Evolutionary conservation across 2,329 filamentous ascomycete genomes (phyloP), one percentile per base, ranked within the genome.

Genomic region (Zymoseptoria tritici): DNA sequence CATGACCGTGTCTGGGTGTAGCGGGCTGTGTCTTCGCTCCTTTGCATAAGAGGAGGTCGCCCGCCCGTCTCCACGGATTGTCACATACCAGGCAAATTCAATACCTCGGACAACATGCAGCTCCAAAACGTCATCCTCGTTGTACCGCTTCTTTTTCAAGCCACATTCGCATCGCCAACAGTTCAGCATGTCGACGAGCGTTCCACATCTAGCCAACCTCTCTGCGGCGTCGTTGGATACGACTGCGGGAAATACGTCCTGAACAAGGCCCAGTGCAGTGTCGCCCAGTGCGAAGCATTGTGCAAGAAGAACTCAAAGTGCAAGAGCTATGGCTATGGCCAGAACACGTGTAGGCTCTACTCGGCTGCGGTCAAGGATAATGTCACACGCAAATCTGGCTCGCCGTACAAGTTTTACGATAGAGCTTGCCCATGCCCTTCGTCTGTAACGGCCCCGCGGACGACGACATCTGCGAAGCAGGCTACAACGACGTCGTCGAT

Each of bases 241-340:
- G 36, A 46, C 36, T 46, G 36, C 16, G 36, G 36, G 36, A 46
- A 16, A 7, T 46, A 46, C 36, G 16, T 46, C 13, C 4, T 46
- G 36, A 46, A 4, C 36, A 46, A 46, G 16, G 36, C 13, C 36
- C 36, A 46, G 16, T 46, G 36, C 36, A 46, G 13, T 46, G 36
- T 46, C 36, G 36, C 36, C 36, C 36, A 46, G 36, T 16, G 36
- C 16, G 36, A 46, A n/a, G 21, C 26, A 21, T 55, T 36, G 26
- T 55, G 53, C 26, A 55, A 42, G 53, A 55, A 55, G 29, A 42
- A 36, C 29, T 55, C 53, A 9, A 55, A 55, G 26, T 55, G 53
- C 53, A 36, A 55, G 53, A 55, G 53, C 53, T 55, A 36, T 42
- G 53, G 26, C 42, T 36, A 36, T 20, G 53, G 53, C n/a, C 29